Evolutionary conservation across 2,329 filamentous ascomycete genomes (phyloP).

Genomic region (Elsinoe batatas): DNA sequence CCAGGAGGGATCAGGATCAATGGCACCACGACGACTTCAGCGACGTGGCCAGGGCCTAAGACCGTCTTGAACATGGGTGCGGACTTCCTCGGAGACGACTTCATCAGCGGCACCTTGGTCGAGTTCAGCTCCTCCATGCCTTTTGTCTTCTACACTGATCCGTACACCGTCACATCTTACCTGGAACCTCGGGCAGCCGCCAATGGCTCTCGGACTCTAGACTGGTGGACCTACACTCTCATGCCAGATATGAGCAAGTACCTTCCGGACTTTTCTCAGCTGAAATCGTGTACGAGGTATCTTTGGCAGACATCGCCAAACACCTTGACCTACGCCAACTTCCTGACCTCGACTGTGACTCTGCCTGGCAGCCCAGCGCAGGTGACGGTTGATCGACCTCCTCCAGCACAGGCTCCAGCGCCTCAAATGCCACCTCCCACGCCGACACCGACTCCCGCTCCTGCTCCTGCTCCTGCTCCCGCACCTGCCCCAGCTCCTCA

Average conservation of each 20-base stretch:
- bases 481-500: background rate
- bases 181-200: background rate
- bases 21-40: background rate
- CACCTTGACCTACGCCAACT: constrained; percentile 1
- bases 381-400: background rate
- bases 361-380: background rate
- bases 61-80: background rate
- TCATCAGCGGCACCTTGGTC: background rate
- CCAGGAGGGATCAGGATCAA: background rate
- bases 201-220: background rate
- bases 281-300: background rate
- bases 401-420: background rate
- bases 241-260: constrained; percentile 7
- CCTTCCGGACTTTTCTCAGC: background rate
- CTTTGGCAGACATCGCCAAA: background rate
- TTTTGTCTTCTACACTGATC: background rate
- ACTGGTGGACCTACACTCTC: background rate
- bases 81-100: background rate
- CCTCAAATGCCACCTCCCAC: background rate
- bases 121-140: background rate
- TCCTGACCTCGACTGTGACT: background rate
- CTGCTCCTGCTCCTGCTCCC: background rate
- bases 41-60: background rate
- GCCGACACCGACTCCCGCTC: background rate
- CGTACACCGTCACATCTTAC: background rate